Percentiles rank a stretch among this genome's conserved stretches.
phyloP scores from a whole-genome alignment of 2,329 filamentous ascomycete genomes.

The Ophiostoma fasciatum region DNA sequence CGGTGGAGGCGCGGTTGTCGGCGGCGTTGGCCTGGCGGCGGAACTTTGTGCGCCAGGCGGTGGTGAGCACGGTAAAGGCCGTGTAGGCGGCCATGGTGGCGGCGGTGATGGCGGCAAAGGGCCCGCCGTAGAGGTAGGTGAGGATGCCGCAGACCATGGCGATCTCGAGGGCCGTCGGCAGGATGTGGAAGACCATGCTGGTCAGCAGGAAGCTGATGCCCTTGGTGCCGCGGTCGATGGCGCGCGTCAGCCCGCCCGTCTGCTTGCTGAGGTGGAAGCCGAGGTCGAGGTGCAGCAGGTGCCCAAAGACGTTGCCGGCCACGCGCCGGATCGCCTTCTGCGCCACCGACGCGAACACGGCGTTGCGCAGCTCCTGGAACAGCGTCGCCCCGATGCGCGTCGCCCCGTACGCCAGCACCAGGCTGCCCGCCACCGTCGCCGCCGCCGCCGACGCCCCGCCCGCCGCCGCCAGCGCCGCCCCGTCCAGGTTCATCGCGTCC shows the following conservation, averaged over 20 bases:
- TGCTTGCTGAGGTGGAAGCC: constrained; percentile 91
- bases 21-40: constrained; percentile 88
- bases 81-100: constrained; percentile 88
- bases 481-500: constrained; percentile 94
- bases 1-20: constrained; percentile 87
- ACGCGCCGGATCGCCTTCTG: constrained; percentile 92
- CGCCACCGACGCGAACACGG: constrained; percentile 89
- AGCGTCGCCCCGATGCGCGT: constrained; percentile 78
- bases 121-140: constrained; percentile 85
- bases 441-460: constrained; percentile 82
- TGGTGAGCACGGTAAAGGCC: constrained; percentile 93
- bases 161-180: constrained; percentile 89
- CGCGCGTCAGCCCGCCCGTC: constrained; percentile 83
- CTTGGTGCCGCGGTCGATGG: constrained; percentile 93
- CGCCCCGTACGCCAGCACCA: constrained; percentile 85
- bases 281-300: constrained; percentile 75
- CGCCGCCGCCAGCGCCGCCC: constrained; percentile 40
- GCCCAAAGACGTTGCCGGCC: constrained; percentile 82
- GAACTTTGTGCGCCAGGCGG: constrained; percentile 94
- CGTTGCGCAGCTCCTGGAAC: constrained; percentile 89
- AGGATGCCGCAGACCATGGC: constrained; percentile 90
- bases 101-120: constrained; percentile 83
- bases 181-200: constrained; percentile 96
- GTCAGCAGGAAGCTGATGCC: constrained; percentile 94
- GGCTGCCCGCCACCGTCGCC: constrained; percentile 73